Evolutionary conservation across 2,329 filamentous ascomycete genomes (phyloP), one percentile per base, ranked within the genome.

Genomic region (Massarina eburnea): DNA sequence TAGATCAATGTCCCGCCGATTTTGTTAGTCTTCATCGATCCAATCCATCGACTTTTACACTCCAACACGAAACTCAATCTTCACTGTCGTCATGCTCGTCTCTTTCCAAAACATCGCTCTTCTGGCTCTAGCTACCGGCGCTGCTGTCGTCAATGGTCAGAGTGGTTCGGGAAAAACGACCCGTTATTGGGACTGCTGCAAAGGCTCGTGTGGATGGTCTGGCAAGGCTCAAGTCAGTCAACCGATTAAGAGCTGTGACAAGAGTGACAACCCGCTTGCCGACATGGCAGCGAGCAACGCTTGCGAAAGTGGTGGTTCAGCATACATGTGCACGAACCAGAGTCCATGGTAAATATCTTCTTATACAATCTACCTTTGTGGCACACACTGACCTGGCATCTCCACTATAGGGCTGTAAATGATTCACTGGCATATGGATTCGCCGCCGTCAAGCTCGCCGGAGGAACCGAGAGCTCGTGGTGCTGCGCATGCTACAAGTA

Each of bases 401-500:
- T n/a, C n/a, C n/a, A n/a, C n/a, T n/a, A n/a, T n/a, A n/a, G n/a
- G 27, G 82, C 80, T 5, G 74, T 85, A 39, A 78, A 74, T 52
- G 76, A 81, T 35, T 69, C 68, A 8, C 57, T 83, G n/a, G 75
- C 82, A 3, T 87, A 86, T 58, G 84, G 84, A 3, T 87, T 84
- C 58, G 81, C 84, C 3, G 83, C 83, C 6, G 83, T 83, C 3
- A 75, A 74, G 38, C 74, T 86, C 46, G 62, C 72, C 1, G 82
- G 62, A 7, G 45, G 80, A 18, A 77, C 66, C 2, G 84, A 86
- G 66, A 67, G 70, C 0, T 73, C 68, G 9, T 85, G 81, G 80
- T 88, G 84, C 72, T 88, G 84, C 61, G 78, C 77, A 43, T 86
- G 83, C 64, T 86, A 84, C 58, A 74, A 81, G 73, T 70, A 41